Evolutionary conservation across 805 yeast species (phyloP).

Genomic region (Wickerhamomyces subpelliculosus): DNA sequence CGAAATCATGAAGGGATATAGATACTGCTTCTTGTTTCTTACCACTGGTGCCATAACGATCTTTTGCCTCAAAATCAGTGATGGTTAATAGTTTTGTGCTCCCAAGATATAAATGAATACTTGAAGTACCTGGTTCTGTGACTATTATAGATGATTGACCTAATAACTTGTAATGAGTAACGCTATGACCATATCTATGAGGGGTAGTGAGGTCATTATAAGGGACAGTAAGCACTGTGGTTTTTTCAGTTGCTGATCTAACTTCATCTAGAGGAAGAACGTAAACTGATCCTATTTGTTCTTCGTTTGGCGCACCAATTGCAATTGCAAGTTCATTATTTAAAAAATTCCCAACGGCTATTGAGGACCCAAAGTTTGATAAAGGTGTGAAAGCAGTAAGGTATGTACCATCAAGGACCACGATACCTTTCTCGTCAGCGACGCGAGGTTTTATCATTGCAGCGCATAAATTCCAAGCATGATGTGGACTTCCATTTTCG

Average conservation of each 20-base stretch:
- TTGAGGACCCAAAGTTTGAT: conserved; percentile 39
- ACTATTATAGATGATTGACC: conserved; percentile 34
- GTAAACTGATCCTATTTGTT: conserved; percentile 35
- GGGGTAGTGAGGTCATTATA: conserved; percentile 17
- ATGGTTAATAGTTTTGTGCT: conserved; percentile 21
- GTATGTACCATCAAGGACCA: not conserved
- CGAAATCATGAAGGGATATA: conserved; percentile 26
- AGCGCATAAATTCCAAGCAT: conserved; percentile 32
- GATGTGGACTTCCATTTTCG: conserved; percentile 12
- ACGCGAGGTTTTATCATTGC: conserved; percentile 8
- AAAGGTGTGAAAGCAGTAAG: conserved; percentile 20
- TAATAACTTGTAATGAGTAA: conserved; percentile 24
- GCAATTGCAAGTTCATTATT: conserved; percentile 35
- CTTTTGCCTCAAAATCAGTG: conserved; percentile 18
- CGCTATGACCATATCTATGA: conserved; percentile 35
- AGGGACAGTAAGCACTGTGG: not conserved
- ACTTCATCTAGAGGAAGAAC: conserved; percentile 32
- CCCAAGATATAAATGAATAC: conserved; percentile 30
- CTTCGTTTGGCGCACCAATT: conserved; percentile 45
- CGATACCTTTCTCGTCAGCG: not conserved
- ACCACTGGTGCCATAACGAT: conserved; percentile 33
- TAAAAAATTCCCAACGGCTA: conserved; percentile 35
- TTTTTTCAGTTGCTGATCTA: not conserved
- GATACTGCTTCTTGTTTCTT: conserved; percentile 35
- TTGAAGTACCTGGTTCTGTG: conserved; percentile 46